These are phyloP conservation scores for Colletotrichum destructivum DNA, from an alignment of 2,329 filamentous ascomycete species.

Conservation along the genomic window DNA sequence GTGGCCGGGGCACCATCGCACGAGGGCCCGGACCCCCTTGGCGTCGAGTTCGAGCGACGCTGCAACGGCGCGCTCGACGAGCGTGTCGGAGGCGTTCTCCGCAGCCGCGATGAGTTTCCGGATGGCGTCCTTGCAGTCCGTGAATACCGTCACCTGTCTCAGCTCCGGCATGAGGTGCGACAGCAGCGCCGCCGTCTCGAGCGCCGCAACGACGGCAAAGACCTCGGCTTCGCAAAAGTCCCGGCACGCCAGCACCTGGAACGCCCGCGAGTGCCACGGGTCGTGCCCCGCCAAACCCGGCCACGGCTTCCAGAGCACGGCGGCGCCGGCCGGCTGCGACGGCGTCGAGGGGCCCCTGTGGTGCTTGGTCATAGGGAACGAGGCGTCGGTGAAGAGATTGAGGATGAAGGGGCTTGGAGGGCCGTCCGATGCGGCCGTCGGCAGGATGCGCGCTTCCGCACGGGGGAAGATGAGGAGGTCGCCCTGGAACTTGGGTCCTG, in stretches of 20 bases:
- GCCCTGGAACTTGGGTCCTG: conserved; percentile 2
- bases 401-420: conserved; percentile 1
- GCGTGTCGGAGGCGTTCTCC: conserved; percentile 2
- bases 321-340: background rate
- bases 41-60: conserved; percentile 8
- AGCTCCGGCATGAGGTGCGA: conserved; percentile 11
- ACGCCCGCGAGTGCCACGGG: conserved; percentile 12
- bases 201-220: conserved; percentile 4
- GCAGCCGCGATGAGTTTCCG: background rate
- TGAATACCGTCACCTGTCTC: conserved; percentile 9
- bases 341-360: background rate
- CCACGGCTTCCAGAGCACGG: conserved; percentile 28
- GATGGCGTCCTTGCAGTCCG: conserved; percentile 27
- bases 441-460: background rate
- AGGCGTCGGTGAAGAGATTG: conserved; percentile 29
- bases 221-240: conserved; percentile 5
- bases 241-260: conserved; percentile 8
- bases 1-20: conserved; percentile 34
- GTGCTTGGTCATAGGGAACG: background rate
- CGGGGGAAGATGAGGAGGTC: conserved; percentile 21
- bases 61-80: conserved; percentile 20
- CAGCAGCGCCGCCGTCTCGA: conserved; percentile 21
- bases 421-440: background rate
- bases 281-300: background rate
- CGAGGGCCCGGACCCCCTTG: background rate